phyloP scores from a whole-genome alignment of 225 moss, liverwort and hornwort species.

The Rhytidiadelphus loreus region DNA sequence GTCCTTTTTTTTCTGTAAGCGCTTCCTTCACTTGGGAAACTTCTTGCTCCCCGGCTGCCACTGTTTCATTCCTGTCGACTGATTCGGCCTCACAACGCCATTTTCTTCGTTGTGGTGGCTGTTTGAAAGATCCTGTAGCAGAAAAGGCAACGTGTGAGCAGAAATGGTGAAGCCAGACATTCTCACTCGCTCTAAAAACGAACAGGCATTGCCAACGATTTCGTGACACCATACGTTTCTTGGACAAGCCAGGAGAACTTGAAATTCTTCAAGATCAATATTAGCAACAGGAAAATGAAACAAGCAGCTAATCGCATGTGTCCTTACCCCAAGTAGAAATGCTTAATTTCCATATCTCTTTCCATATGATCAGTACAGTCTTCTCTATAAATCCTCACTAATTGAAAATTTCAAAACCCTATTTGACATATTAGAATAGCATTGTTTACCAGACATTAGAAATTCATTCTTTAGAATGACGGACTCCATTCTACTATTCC shows the following conservation, averaged over 20 bases:
- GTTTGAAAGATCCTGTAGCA: constrained; percentile 3
- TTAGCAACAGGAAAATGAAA: not conserved
- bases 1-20: constrained; percentile 18
- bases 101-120: not conserved
- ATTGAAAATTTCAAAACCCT: not conserved
- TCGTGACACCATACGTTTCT: not conserved
- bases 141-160: not conserved
- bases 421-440: not conserved
- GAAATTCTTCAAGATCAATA: not conserved
- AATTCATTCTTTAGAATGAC: not conserved
- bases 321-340: not conserved
- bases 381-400: too few relatives aligned
- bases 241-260: not conserved
- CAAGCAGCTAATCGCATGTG: not conserved
- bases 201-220: not conserved
- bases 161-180: not conserved
- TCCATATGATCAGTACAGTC: not conserved
- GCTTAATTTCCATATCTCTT: not conserved
- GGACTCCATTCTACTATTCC: not conserved
- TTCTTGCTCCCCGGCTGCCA: constrained; percentile 8
- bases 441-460: not conserved
- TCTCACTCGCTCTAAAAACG: not conserved
- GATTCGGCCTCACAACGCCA: constrained; percentile 27
- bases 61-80: constrained; percentile 24
- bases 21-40: constrained; percentile 12